These are phyloP conservation scores for Macrotyloma uniflorum DNA, from an alignment of 306 rosid genomes.

Conservation along the genomic window DNA sequence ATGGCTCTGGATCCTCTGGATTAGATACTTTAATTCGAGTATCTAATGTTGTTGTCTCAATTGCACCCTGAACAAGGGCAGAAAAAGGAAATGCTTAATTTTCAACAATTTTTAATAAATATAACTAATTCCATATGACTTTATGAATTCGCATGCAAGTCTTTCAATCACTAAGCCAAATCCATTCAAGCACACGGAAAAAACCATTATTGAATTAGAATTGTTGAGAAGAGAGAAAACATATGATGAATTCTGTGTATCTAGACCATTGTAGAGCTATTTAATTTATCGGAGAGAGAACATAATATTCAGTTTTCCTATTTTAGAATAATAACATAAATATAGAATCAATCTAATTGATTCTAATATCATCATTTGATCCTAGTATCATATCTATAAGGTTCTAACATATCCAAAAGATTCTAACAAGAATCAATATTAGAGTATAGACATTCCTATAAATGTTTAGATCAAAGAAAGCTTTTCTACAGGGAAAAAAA, in stretches of 20 bases:
- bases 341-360: too few relatives aligned
- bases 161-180: slow-evolving; percentile 18
- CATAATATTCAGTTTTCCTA: too few relatives aligned
- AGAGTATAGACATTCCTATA: neutral
- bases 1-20: slow-evolving; percentile 83
- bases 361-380: too few relatives aligned
- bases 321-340: too few relatives aligned
- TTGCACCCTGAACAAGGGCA: slow-evolving; percentile 74
- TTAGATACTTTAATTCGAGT: slow-evolving; percentile 89
- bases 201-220: neutral
- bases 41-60: slow-evolving; percentile 79
- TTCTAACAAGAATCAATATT: neutral
- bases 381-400: too few relatives aligned
- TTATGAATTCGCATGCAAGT: neutral
- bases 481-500: neutral
- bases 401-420: too few relatives aligned
- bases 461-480: neutral
- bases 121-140: slow-evolving; percentile 7
- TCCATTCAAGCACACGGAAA: slow-evolving; percentile 11
- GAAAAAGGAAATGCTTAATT: slow-evolving; percentile 27
- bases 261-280: too few relatives aligned
- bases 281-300: too few relatives aligned
- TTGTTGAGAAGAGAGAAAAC: too few relatives aligned
- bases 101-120: slow-evolving; percentile 6
- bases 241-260: too few relatives aligned